Base-by-base conservation (phyloP, 2,329 filamentous ascomycete species). In the Penicillium hordei region DNA sequence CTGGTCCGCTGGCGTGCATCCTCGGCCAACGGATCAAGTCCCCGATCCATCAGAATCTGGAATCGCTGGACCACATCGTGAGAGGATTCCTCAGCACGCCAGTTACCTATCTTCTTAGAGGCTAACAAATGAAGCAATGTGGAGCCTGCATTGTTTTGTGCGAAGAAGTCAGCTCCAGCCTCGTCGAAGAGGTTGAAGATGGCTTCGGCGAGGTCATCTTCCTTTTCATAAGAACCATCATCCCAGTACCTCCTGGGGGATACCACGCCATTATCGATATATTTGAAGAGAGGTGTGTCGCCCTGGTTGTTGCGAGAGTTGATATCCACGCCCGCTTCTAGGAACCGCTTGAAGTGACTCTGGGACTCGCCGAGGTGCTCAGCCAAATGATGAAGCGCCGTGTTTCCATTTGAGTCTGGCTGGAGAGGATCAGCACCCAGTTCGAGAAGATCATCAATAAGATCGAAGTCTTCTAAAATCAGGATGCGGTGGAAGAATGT, bases 1-100 rank as follows among this genome's bases (percentile, higher is more conserved):
- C 52, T 49, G 29, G 61, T 63, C 8, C 61, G 46, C 40, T 65
- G 61, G 33, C 43, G 48, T 17, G 31, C 25, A 60, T 65, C 62
- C 40, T 63, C 62, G 7, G 49, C 10, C 61, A 65, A 63, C 38
- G 62, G 62, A 51, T 65, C 59, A 33, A 63, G 54, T 17, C 59
- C 57, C 21, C 50, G 34, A 44, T 23, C 33, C 39, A 50, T 61
- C n/a, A 61, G 53, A 15, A 45, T 49, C 45, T 61, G 53, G 48
- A 61, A 61, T 6, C 29, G 33, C 21, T 43, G 44, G 8, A 21
- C n/a, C 25, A 56, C 48, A 48, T 25, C 10, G 25, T 29, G n/a
- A 21, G 40, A 17, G 23, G 1, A 9, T 12, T 9, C 8, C 1
- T 3, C 12, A 3, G 6, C 0, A 4, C 3, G 31, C 23, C 17